Evolutionary conservation across 2,329 filamentous ascomycete species (phyloP), one percentile per base, ranked within the genome.

Genomic region (Raffaelea deltoideospora): DNA sequence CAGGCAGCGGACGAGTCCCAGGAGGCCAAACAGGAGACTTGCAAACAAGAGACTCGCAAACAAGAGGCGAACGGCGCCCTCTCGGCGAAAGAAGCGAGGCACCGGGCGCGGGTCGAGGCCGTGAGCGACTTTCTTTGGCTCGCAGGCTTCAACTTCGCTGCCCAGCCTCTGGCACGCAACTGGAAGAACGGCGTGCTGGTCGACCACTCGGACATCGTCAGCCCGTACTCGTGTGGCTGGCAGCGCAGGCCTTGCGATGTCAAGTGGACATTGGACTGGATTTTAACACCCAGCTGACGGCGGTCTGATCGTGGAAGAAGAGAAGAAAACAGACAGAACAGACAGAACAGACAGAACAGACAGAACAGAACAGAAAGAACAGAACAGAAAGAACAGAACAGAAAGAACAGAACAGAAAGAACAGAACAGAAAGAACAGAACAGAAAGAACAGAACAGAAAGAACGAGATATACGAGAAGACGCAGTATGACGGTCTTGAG

Each of bases 121-220:
- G 37, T 38, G 17, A 17, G 20, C 27, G 27, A 31, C 10, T 38
- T 38, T 31, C 31, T 38, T 9, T 35, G 32, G 32, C 20, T 38
- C 15, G 37, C 32, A 5, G 37, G 27, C 15, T 35, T 38, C 21
- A 11, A 31, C 10, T 38, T 38, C 28, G 20, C 15, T 18, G 3
- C 3, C 28, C 32, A 35, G 37, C 28, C 32, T 3, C 22, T 38
- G 17, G 37, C 27, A 27, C 32, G 37, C 14, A 38, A 38, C 22
- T 38, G 32, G 28, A 38, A 34, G 22, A 31, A 31, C 27, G 37
- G 37, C 28, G 37, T 38, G 17, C 21, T 38, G 7, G 9, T 38
- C 3, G 37, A 38, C 32, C 37, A 38, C 27, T 34, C 37, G 15
- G 37, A 35, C 1, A 38, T 35, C 21, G 27, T 38, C 21, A 20